A percentile compares a stretch with the other conserved stretches of the same genome.
Evolutionary conservation across 2,329 filamentous ascomycete genomes (phyloP).

Genomic region (Cephalotrichum gorgonifer): DNA sequence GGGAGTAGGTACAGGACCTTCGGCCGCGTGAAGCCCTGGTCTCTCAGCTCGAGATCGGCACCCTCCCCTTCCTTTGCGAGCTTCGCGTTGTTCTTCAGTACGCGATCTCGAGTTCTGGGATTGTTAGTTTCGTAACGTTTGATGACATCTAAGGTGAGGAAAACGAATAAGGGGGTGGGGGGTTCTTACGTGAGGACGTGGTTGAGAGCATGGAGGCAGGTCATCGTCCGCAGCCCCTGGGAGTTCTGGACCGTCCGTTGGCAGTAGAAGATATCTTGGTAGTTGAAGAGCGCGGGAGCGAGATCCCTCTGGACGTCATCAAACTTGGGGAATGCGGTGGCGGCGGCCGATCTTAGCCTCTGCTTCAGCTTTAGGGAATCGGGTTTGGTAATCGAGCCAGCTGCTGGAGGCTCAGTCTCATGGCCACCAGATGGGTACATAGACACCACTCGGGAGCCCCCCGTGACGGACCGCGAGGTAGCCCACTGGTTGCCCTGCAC

Average conservation of each 20-base stretch:
- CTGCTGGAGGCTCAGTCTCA: slow-evolving; percentile 19
- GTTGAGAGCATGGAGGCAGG: slow-evolving; percentile 78
- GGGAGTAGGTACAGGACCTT: slow-evolving; percentile 88
- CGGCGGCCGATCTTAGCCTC: slow-evolving; percentile 48
- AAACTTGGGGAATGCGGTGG: slow-evolving; percentile 45
- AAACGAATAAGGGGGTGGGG: background rate
- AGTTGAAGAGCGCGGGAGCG: slow-evolving; percentile 66
- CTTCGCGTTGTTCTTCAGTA: slow-evolving; percentile 85
- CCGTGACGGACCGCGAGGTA: slow-evolving; percentile 32
- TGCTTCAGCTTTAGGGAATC: slow-evolving; percentile 56
- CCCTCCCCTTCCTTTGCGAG: slow-evolving; percentile 55
- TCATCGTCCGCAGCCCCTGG: slow-evolving; percentile 56
- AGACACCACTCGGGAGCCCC: slow-evolving; percentile 36
- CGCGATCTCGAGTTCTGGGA: slow-evolving; percentile 66
- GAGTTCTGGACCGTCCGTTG: slow-evolving; percentile 61
- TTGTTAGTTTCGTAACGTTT: background rate
- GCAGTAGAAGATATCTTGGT: slow-evolving; percentile 71
- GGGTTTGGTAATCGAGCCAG: slow-evolving; percentile 25
- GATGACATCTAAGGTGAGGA: too few species aligned
- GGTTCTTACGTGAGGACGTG: slow-evolving; percentile 69
- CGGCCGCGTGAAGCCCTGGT: slow-evolving; percentile 91
- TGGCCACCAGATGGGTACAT: slow-evolving; percentile 32
- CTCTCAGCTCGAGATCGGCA: slow-evolving; percentile 63
- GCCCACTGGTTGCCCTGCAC: slow-evolving; percentile 41
- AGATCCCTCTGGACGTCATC: slow-evolving; percentile 53